These are phyloP conservation scores for Penicillium sp. DNA, from an alignment of 2,329 filamentous ascomycete species.

Conservation along the genomic window DNA sequence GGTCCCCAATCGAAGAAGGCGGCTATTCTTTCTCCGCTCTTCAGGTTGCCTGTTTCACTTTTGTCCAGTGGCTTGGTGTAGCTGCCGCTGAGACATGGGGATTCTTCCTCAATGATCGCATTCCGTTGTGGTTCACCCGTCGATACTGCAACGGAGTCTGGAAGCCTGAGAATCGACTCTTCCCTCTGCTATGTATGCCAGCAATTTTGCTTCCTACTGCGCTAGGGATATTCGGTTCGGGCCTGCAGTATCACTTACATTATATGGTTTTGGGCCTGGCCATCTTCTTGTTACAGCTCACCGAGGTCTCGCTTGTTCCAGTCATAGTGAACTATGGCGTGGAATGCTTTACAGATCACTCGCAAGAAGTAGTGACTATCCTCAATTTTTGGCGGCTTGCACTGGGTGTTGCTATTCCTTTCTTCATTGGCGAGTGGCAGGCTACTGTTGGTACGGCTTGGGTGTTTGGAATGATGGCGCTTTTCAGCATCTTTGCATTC, in stretches of 20 bases:
- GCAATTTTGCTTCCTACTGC: background rate
- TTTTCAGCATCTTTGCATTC: background rate
- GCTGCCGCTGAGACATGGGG: background rate
- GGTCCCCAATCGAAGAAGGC: background rate
- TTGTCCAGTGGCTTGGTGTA: background rate
- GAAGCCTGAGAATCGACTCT: background rate
- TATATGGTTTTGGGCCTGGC: background rate
- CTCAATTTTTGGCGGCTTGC: background rate
- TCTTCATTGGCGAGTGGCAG: background rate
- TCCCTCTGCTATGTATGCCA: background rate
- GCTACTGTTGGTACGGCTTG: background rate
- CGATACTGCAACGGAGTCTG: background rate
- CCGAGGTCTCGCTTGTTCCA: background rate
- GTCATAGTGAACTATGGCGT: background rate
- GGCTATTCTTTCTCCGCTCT: background rate
- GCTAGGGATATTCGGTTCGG: background rate
- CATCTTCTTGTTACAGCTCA: background rate
- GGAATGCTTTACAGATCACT: background rate
- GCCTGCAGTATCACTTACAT: background rate
- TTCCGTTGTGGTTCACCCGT: background rate
- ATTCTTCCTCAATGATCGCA: background rate
- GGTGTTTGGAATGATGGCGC: slow-evolving; percentile 1
- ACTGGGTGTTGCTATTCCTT: background rate
- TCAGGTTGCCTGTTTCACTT: background rate
- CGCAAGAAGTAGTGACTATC: background rate